Conservation (phyloP, 371 early-diverging fungal genomes). For the Batkoa obscura region DNA sequence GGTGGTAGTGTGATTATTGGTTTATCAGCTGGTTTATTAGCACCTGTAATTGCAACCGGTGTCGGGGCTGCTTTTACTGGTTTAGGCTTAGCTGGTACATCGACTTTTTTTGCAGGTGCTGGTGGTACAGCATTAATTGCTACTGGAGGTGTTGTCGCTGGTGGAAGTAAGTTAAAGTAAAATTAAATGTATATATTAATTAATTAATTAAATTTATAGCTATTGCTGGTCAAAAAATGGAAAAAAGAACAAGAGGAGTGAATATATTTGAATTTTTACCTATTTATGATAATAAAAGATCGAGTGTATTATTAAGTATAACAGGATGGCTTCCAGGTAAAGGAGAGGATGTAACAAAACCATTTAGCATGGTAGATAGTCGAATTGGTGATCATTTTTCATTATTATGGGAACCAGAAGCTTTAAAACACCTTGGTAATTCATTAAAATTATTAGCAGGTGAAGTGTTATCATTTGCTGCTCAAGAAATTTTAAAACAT, state of each 20-base stretch:
- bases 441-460: slow-evolving; percentile 67
- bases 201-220: slow-evolving; percentile 13
- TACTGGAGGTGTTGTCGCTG: slow-evolving; percentile 55
- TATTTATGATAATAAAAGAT: slow-evolving; percentile 36
- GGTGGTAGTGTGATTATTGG: slow-evolving; percentile 71
- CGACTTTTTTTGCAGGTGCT: slow-evolving; percentile 58
- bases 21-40: slow-evolving; percentile 58
- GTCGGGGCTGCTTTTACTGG: slow-evolving; percentile 70
- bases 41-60: slow-evolving; percentile 87
- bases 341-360: slow-evolving; percentile 54
- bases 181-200: not conserved
- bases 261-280: slow-evolving; percentile 66
- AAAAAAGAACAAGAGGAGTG: slow-evolving; percentile 61
- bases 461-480: slow-evolving; percentile 66
- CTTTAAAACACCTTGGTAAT: slow-evolving; percentile 55
- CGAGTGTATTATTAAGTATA: slow-evolving; percentile 60
- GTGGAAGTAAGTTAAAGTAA: slow-evolving; percentile 22
- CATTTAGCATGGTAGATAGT: slow-evolving; percentile 59
- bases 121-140: slow-evolving; percentile 82
- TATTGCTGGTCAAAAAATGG: slow-evolving; percentile 62
- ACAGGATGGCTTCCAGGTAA: slow-evolving; percentile 59
- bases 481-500: slow-evolving; percentile 70
- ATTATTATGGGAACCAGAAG: slow-evolving; percentile 75
- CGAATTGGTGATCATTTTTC: slow-evolving; percentile 61
- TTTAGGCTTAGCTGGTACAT: slow-evolving; percentile 59